These are phyloP conservation scores for Vigna angularis DNA, from an alignment of 306 rosid genomes.

Conservation along the genomic window DNA sequence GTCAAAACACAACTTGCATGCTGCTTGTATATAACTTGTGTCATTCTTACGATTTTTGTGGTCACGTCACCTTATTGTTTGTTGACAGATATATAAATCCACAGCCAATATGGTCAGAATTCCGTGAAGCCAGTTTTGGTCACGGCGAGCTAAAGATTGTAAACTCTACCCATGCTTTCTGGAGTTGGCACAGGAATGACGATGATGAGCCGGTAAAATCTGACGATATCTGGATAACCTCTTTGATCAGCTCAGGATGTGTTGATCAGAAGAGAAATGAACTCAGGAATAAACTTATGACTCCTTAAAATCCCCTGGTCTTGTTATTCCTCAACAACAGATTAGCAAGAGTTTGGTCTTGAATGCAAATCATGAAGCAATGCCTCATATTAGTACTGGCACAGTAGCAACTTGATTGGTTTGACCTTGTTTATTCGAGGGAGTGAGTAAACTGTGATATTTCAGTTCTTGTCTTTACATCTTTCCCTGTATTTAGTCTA, in stretches of 20 bases:
- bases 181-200: slow-evolving; percentile 99
- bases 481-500: slow-evolving; percentile 14
- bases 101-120: slow-evolving; percentile 85
- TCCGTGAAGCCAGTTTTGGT: slow-evolving; percentile 95
- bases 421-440: background rate
- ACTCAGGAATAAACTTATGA: slow-evolving; percentile 56
- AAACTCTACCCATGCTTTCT: slow-evolving; percentile 81
- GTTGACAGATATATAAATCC: slow-evolving; percentile 69
- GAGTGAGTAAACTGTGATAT: slow-evolving; percentile 25
- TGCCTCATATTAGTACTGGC: slow-evolving; percentile 18
- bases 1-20: slow-evolving; percentile 14
- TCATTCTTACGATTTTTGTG: background rate
- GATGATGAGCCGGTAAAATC: slow-evolving; percentile 86
- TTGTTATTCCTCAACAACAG: slow-evolving; percentile 10
- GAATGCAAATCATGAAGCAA: slow-evolving; percentile 32
- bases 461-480: slow-evolving; percentile 17
- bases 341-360: slow-evolving; percentile 21
- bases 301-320: slow-evolving; percentile 42
- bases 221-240: slow-evolving; percentile 88
- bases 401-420: slow-evolving; percentile 23
- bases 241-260: slow-evolving; percentile 71
- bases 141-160: slow-evolving; percentile 87
- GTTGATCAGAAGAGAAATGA: slow-evolving; percentile 59
- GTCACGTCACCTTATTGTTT: slow-evolving; percentile 7
- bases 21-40: background rate